These are phyloP conservation scores for Penicillium ochrochloron DNA, from an alignment of 495 filamentous ascomycete species.

Conservation along the genomic window DNA sequence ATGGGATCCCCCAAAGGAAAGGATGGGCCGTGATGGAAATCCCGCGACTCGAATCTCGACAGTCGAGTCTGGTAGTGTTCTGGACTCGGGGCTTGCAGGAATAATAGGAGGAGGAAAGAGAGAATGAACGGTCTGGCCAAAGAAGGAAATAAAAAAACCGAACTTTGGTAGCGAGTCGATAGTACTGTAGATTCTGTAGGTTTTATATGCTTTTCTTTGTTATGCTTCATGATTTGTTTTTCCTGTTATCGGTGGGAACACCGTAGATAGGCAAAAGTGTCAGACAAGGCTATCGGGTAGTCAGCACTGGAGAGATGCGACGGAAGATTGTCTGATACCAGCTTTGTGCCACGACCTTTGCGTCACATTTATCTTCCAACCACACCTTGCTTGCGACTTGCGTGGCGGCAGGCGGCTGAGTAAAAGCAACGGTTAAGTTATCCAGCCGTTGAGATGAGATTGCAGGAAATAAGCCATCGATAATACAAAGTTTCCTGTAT, in stretches of 20 bases:
- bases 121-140: neutral
- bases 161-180: neutral
- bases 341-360: slow-evolving; percentile 21
- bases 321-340: neutral
- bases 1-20: slow-evolving; percentile 18
- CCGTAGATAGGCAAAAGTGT: neutral
- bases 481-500: neutral
- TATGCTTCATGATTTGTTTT: neutral
- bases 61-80: slow-evolving; percentile 2
- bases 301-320: neutral
- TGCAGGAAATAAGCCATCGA: neutral
- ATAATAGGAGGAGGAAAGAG: neutral
- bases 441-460: neutral
- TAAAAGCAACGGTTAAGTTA: neutral
- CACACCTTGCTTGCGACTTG: slow-evolving; percentile 28
- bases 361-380: slow-evolving; percentile 10
- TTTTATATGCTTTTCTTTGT: neutral
- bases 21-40: slow-evolving; percentile 26
- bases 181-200: neutral
- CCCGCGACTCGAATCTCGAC: slow-evolving; percentile 1
- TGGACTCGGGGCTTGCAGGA: slow-evolving; percentile 19
- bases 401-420: slow-evolving; percentile 18
- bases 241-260: neutral
- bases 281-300: neutral
- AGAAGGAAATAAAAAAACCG: neutral